Evolutionary conservation across 805 yeast species (phyloP).

Genomic region (Kuraishia ogatae): DNA sequence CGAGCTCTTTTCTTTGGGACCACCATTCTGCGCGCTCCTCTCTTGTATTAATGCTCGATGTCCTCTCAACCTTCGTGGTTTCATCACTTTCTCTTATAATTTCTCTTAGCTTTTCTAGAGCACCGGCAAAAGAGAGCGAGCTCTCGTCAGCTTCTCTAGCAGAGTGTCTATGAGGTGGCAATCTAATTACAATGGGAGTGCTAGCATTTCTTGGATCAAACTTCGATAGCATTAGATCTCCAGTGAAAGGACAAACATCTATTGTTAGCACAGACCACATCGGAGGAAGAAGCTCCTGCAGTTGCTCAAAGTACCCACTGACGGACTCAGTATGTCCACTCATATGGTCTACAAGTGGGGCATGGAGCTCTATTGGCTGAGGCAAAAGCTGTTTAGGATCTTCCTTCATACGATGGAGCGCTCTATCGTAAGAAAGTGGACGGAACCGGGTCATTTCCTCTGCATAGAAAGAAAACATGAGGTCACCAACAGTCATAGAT

Average conservation of each 20-base stretch:
- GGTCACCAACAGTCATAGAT: slow-evolving; percentile 10
- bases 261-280: slow-evolving; percentile 54
- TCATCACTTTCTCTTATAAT: slow-evolving; percentile 56
- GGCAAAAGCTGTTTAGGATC: slow-evolving; percentile 11
- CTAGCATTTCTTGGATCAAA: slow-evolving; percentile 19
- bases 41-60: slow-evolving; percentile 41
- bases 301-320: background rate
- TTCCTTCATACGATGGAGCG: slow-evolving; percentile 12
- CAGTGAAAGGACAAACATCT: slow-evolving; percentile 49
- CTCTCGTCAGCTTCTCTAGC: slow-evolving; percentile 35
- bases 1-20: slow-evolving; percentile 56
- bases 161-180: slow-evolving; percentile 50
- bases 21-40: slow-evolving; percentile 74
- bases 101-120: slow-evolving; percentile 31
- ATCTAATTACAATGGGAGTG: slow-evolving; percentile 38
- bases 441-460: slow-evolving; percentile 18
- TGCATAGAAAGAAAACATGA: slow-evolving; percentile 11
- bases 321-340: slow-evolving; percentile 6
- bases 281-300: slow-evolving; percentile 25
- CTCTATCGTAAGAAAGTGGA: slow-evolving; percentile 17
- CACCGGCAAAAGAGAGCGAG: slow-evolving; percentile 33
- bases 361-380: background rate
- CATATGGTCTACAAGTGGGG: background rate
- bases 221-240: slow-evolving; percentile 48
- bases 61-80: slow-evolving; percentile 46